Evolutionary conservation across 2,329 filamentous ascomycete genomes (phyloP).

Genomic region (Aureobasidium sp.): DNA sequence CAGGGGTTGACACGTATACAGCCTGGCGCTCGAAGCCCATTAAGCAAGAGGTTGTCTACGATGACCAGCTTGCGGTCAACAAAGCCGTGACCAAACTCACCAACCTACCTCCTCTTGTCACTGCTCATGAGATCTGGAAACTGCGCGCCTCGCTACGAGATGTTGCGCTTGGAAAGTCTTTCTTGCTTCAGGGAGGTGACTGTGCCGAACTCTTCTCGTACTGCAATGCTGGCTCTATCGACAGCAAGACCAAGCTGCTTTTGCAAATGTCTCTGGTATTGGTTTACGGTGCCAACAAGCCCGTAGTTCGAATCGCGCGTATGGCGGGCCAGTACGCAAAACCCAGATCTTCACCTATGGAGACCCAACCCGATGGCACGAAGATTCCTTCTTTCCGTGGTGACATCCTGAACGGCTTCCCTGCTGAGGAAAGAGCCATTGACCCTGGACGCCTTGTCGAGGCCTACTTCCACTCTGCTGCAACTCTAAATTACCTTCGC

Average conservation of each 20-base stretch:
- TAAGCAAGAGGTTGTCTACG: constrained; percentile 65
- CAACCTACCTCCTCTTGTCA: constrained; percentile 67
- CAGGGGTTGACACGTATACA: constrained; percentile 20
- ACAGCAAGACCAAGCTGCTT: constrained; percentile 92
- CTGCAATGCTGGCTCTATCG: constrained; percentile 79
- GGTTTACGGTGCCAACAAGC: constrained; percentile 75
- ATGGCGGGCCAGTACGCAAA: constrained; percentile 99
- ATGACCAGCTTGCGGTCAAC: constrained; percentile 50
- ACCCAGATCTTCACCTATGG: constrained; percentile 79
- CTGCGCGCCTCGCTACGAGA: constrained; percentile 72
- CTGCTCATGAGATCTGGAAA: constrained; percentile 68
- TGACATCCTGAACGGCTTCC: constrained; percentile 89
- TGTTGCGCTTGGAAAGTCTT: constrained; percentile 83
- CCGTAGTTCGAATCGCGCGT: constrained; percentile 85
- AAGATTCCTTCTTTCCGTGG: constrained; percentile 86
- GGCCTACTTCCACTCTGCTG: constrained; percentile 92
- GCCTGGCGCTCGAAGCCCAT: constrained; percentile 74
- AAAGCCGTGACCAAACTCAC: constrained; percentile 56
- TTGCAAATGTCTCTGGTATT: constrained; percentile 95
- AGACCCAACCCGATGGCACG: constrained; percentile 62
- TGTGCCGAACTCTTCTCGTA: constrained; percentile 98
- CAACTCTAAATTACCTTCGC: constrained; percentile 88
- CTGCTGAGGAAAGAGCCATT: constrained; percentile 63
- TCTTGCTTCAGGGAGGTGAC: constrained; percentile 91
- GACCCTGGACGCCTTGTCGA: constrained; percentile 78